Conservation (phyloP, 75 land plant genomes). For the Cryptomeria japonica region DNA sequence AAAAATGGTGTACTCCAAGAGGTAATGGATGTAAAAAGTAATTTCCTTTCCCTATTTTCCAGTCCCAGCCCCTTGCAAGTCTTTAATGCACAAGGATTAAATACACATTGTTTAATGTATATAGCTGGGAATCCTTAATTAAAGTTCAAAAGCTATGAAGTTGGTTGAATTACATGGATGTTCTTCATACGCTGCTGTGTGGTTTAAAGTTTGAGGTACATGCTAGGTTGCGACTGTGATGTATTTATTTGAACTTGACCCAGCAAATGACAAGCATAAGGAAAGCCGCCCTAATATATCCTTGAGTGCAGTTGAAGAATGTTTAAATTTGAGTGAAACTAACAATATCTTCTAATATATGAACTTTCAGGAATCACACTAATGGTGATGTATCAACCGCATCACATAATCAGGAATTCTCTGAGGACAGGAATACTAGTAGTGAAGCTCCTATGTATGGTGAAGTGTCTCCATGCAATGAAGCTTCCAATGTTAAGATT, state of each 20-base stretch:
- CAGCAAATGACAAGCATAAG: not conserved
- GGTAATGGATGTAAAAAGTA: not conserved
- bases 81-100: not conserved
- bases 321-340: not conserved
- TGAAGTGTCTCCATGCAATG: not conserved
- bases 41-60: not conserved
- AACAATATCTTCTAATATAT: not conserved
- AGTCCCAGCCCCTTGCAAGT: not conserved
- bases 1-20: conserved; percentile 7
- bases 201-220: not conserved
- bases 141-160: not conserved
- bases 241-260: not conserved
- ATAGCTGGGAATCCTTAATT: not conserved
- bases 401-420: conserved; percentile 4
- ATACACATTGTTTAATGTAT: not conserved
- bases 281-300: not conserved
- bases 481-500: not conserved
- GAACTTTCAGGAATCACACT: conserved; percentile 8
- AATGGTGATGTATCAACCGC: not conserved
- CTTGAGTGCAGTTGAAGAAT: conserved; percentile 1
- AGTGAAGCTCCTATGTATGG: not conserved
- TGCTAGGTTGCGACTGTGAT: conserved; percentile 1
- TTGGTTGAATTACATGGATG: not conserved
- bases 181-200: not conserved
- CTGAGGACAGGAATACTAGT: not conserved